Evolutionary conservation across 768 basidiomycete species (phyloP), one percentile per base, ranked within the genome.

Genomic region (Calocera cornea): DNA sequence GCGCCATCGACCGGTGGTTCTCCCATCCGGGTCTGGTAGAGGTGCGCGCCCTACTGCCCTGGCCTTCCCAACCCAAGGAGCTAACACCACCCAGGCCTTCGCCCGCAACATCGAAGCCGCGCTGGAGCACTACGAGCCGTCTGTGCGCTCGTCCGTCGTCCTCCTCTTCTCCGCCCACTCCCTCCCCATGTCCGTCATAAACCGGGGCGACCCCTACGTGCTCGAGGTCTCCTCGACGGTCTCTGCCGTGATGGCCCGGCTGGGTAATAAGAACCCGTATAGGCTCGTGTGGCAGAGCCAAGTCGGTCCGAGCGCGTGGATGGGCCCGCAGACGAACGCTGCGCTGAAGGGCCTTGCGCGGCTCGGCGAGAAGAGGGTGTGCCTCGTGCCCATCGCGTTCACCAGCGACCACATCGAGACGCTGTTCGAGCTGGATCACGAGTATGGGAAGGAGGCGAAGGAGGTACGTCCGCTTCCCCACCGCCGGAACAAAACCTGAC

Each of bases 361-460:
- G 73, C 74, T 74, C 31, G 80, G 80, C 7, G 70, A 78, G 67
- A 80, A 80, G 70, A 75, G 81, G 68, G 71, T 79, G 38, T 73
- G 97, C 67, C 79, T 98, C 41, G 86, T 99, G 7, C 97, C 97
- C 0, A 94, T 99, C 69, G 97, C 97, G 29, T 99, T 99, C 79
- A 99, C 97, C 16, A 94, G 89, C 75, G 97, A 99, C 78, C 97
- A 99, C 76, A 98, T 99, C 73, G 97, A 99, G 81, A 99, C 97
- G 27, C 80, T 99, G 64, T 98, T 90, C 73, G 97, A 99, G 79
- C 82, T 98, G 64, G 97, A 99, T 76, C 76, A 95, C 65, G 97
- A 99, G 76, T 97, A 98, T 74, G 83, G 83, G 67, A 87, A 87
- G 77, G 95, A 98, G 78, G 97, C 90, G 10, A 83, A 83, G 75